Conservation (phyloP, 768 basidiomycete species). For the Termitomyces sp. region DNA sequence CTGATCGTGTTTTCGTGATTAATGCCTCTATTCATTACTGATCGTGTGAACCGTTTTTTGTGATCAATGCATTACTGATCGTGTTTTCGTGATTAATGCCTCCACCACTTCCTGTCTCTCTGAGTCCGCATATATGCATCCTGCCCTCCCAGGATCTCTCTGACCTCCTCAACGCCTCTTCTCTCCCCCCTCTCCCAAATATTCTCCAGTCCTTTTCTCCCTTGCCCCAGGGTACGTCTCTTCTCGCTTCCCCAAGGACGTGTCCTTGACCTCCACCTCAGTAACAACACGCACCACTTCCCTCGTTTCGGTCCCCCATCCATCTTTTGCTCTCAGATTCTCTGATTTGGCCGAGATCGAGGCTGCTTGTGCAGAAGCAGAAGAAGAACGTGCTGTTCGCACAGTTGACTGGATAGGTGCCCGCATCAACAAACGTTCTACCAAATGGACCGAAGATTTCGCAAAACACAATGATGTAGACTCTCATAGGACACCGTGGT, state of each 20-base stretch:
- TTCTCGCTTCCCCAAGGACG: not conserved
- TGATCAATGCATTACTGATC: too few species aligned
- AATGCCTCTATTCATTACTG: slow-evolving; percentile 1
- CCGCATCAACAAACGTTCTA: slow-evolving; percentile 56
- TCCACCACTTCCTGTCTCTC: slow-evolving; percentile 56
- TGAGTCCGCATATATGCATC: slow-evolving; percentile 79
- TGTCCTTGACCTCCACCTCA: slow-evolving; percentile 20
- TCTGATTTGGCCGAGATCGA: slow-evolving; percentile 73
- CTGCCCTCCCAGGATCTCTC: slow-evolving; percentile 66
- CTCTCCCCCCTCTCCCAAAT: slow-evolving; percentile 63
- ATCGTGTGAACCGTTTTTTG: slow-evolving; percentile 4
- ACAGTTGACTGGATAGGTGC: slow-evolving; percentile 85
- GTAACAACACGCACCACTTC: slow-evolving; percentile 78
- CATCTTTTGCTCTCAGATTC: slow-evolving; percentile 72
- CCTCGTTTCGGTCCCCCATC: slow-evolving; percentile 62
- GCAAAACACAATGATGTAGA: slow-evolving; percentile 40
- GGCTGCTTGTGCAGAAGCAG: slow-evolving; percentile 68
- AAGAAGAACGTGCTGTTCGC: slow-evolving; percentile 70
- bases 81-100: too few species aligned
- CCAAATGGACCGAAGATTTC: slow-evolving; percentile 67
- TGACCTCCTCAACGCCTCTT: slow-evolving; percentile 49
- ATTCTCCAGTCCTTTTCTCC: slow-evolving; percentile 85
- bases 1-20: too few species aligned
- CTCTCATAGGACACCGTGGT: slow-evolving; percentile 64
- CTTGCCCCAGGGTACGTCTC: slow-evolving; percentile 61